Percentiles rank a stretch among this genome's conserved stretches.
phyloP scores from a whole-genome alignment of 1,284 basidiomycete genomes.

The Microbotryum saponariae region DNA sequence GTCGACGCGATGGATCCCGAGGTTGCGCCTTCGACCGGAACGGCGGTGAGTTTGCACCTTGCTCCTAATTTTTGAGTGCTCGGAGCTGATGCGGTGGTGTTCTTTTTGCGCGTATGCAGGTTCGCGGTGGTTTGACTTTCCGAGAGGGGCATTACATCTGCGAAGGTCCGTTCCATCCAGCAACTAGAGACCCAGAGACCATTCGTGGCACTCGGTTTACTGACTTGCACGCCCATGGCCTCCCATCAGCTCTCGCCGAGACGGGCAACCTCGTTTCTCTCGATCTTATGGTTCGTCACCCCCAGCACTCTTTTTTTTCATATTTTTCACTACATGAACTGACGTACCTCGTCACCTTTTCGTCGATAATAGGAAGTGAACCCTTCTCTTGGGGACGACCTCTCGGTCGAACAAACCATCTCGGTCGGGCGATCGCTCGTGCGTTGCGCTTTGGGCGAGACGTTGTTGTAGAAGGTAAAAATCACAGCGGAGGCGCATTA shows the following conservation, averaged over 20 bases:
- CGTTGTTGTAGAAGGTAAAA: constrained; percentile 35
- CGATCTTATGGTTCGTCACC: constrained; percentile 67
- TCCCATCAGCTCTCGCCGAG: constrained; percentile 63
- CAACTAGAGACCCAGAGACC: too few relatives aligned
- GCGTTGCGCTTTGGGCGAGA: constrained; percentile 76
- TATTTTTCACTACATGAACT: too few relatives aligned
- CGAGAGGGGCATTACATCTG: constrained; percentile 96
- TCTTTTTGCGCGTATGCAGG: constrained; percentile 43
- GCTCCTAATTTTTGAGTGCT: not conserved
- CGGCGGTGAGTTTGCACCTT: constrained; percentile 55
- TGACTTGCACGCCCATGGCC: not conserved
- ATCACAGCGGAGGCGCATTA: too few relatives aligned
- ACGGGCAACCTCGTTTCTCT: constrained; percentile 86
- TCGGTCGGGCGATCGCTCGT: constrained; percentile 89
- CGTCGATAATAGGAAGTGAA: constrained; percentile 81
- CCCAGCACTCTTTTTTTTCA: not conserved
- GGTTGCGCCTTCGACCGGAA: constrained; percentile 92
- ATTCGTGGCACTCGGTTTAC: too few relatives aligned
- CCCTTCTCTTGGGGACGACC: constrained; percentile 68
- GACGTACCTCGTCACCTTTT: not conserved
- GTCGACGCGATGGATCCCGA: constrained; percentile 72
- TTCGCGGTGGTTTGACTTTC: constrained; percentile 92
- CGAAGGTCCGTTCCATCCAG: constrained; percentile 46
- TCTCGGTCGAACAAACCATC: constrained; percentile 75
- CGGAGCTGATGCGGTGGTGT: not conserved